phyloP scores from a whole-genome alignment of 495 filamentous ascomycete genomes.

The Daldinia concentrica region DNA sequence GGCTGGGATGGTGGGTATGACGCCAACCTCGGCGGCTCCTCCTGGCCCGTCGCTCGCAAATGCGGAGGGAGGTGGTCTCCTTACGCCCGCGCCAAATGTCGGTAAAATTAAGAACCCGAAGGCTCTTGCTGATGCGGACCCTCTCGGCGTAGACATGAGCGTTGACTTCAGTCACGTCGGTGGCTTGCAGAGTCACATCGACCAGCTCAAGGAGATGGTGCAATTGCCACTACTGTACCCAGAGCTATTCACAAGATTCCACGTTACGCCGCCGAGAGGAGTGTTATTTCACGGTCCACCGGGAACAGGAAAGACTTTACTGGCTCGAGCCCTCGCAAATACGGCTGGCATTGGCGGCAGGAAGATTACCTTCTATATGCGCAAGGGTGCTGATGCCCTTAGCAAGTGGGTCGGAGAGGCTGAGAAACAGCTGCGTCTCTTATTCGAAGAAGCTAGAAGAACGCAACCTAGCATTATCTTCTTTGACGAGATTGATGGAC shows the following conservation, averaged over 20 bases:
- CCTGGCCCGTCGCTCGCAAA: constrained; percentile 53
- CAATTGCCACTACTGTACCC: constrained; percentile 92
- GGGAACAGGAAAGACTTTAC: constrained; percentile 95
- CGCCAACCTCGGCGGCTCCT: constrained; percentile 72
- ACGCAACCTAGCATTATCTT: constrained; percentile 99
- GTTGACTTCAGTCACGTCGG: constrained; percentile 94
- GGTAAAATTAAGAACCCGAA: constrained; percentile 86
- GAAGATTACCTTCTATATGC: constrained; percentile 99
- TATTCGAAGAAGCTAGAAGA: constrained; percentile 95
- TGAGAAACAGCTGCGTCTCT: constrained; percentile 87
- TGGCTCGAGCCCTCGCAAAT: constrained; percentile 89
- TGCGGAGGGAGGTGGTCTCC: constrained; percentile 66
- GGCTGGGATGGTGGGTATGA: constrained; percentile 76
- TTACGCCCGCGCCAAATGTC: constrained; percentile 82
- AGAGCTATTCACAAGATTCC: constrained; percentile 90
- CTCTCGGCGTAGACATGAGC: constrained; percentile 87
- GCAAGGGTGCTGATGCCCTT: constrained; percentile 94
- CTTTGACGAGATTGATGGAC: constrained; percentile 97
- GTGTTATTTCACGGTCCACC: constrained; percentile 97
- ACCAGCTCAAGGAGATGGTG: constrained; percentile 98
- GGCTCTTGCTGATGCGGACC: constrained; percentile 88
- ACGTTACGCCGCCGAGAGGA: constrained; percentile 91
- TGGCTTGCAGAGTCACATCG: constrained; percentile 88
- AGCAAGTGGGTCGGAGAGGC: constrained; percentile 99
- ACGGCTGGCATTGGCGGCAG: constrained; percentile 78